These are phyloP conservation scores for Saturnispora sanitii DNA, from an alignment of 805 yeast genomes.

Conservation along the genomic window DNA sequence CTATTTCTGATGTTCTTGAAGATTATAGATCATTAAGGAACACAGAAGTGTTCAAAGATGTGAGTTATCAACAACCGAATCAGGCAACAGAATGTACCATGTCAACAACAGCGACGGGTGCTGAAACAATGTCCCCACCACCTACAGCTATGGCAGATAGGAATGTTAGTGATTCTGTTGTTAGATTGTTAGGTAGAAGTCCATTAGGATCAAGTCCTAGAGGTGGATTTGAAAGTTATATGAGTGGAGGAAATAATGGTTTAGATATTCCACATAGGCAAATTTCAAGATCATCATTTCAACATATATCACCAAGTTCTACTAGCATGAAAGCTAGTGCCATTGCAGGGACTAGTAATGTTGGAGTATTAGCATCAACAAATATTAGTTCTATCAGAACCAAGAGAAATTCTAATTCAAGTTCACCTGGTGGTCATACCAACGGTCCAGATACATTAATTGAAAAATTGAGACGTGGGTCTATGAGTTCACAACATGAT, in stretches of 20 bases:
- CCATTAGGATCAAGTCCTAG: constrained; percentile 7
- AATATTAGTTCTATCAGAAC: not conserved
- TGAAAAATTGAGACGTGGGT: constrained; percentile 10
- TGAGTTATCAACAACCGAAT: not conserved
- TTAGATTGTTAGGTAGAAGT: constrained; percentile 1
- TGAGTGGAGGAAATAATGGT: not conserved
- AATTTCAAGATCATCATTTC: constrained; percentile 4
- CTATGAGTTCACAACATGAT: constrained; percentile 7
- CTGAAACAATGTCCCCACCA: constrained; percentile 2
- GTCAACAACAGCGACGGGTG: too few species aligned
- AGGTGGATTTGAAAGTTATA: not conserved
- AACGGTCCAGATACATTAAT: constrained; percentile 3
- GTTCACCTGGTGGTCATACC: constrained; percentile 4
- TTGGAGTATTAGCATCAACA: constrained; percentile 6
- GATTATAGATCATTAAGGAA: constrained; percentile 22
- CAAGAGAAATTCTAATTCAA: constrained; percentile 2
- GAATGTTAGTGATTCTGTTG: constrained; percentile 3
- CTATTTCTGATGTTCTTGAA: constrained; percentile 20
- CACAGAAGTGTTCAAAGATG: constrained; percentile 6
- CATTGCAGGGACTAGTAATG: constrained; percentile 9
- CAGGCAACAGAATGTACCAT: too few species aligned
- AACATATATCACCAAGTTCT: constrained; percentile 7
- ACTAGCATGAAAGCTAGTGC: constrained; percentile 11
- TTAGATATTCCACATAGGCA: not conserved
- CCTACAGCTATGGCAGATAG: constrained; percentile 8